Base-by-base conservation (phyloP, 228 moss, liverwort and hornwort species). In the Sphagnum fallax region DNA sequence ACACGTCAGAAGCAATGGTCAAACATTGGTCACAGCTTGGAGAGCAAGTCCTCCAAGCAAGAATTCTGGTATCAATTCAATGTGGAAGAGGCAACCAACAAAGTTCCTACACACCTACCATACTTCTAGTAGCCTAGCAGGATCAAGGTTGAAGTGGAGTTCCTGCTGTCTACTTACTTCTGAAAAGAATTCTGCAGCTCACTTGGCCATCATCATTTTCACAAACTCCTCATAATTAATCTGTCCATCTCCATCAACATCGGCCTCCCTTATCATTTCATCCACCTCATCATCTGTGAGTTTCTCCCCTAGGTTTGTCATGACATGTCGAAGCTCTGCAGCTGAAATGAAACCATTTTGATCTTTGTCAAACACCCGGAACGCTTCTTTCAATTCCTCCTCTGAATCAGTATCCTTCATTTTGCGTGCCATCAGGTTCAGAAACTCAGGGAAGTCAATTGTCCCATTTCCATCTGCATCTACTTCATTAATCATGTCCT, bases 121-220 rank as follows among this genome's bases (percentile, higher is more conserved):
- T 32, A 32, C 32, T 32, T 32, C 32, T 32, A 2, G 32, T 32
- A 32, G 1, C 32, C 32, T 32, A 32, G 32, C 32, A 32, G 32
- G 32, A 32, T 1, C 32, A 32, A 32, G 32, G 32, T 32, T 2
- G 32, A 2, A 32, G 32, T 32, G 32, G 32, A 32, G 2, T 32
- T 32, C 32, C 32, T 32, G 32, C 32, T 1, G 2, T 32, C 0
- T 32, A 32, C 32, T 32, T 32, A 32, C 32, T 32, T 32, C 32
- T 32, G 32, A 32, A 32, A 32, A 32, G 32, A 32, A 32, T 32
- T 32, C 32, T 32, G 32, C 32, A 2, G 32, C 2, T 77, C 79
- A 86, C 82, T 86, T 86, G 71, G 86, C 86, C 86, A 86, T 86
- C 86, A 86, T 86, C 86, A 86, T 86, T 32, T 86, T 85, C 70